Percentiles rank a stretch among this genome's conserved stretches.
Conservation (phyloP, 257 asterid genomes). For the Verbascum thapsus region DNA sequence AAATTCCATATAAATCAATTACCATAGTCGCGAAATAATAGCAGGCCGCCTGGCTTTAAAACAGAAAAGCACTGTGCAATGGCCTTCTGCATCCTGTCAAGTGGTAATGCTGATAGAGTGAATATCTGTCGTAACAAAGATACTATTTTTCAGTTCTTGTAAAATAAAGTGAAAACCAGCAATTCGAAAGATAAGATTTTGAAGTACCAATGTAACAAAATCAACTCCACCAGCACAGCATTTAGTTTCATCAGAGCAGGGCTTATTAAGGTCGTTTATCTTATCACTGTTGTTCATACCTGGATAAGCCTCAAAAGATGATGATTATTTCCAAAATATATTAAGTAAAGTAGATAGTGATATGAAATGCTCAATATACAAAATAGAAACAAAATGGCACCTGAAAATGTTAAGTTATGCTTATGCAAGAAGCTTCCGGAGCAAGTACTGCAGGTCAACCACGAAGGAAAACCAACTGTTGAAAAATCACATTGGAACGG, state of each 20-base stretch:
- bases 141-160: slow-evolving; percentile 27
- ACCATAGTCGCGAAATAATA: slow-evolving; percentile 95
- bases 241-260: slow-evolving; percentile 38
- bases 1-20: slow-evolving; percentile 31
- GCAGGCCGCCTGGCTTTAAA: slow-evolving; percentile 83
- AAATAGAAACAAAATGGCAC: slow-evolving; percentile 36
- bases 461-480: slow-evolving; percentile 57
- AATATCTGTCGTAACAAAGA: slow-evolving; percentile 62
- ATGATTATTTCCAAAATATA: not conserved
- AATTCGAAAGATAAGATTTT: slow-evolving; percentile 10
- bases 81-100: slow-evolving; percentile 66
- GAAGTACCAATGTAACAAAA: slow-evolving; percentile 74
- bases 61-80: slow-evolving; percentile 68
- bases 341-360: slow-evolving; percentile 4
- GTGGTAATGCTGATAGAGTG: slow-evolving; percentile 85
- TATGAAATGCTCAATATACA: not conserved
- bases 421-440: slow-evolving; percentile 34
- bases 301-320: slow-evolving; percentile 34
- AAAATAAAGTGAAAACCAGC: slow-evolving; percentile 8
- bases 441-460: slow-evolving; percentile 73
- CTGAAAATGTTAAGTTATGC: slow-evolving; percentile 37
- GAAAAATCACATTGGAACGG: slow-evolving; percentile 81
- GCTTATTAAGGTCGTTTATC: slow-evolving; percentile 26
- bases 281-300: slow-evolving; percentile 34
- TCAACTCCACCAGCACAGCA: slow-evolving; percentile 83